Conservation (phyloP, 164 flowering plant genomes). For the Aristolochia contorta region DNA sequence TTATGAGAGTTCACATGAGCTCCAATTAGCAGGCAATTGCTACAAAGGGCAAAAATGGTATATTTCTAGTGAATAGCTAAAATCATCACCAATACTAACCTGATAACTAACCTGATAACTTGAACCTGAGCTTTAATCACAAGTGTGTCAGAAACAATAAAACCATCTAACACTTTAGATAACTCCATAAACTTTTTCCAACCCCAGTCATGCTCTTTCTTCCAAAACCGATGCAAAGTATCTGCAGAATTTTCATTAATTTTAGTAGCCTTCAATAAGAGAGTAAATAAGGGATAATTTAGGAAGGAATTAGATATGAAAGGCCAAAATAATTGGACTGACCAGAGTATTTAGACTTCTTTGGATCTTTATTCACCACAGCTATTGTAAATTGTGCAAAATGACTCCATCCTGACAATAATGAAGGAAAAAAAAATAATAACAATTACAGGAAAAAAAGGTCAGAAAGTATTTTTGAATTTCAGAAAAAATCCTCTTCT, state of each 20-base stretch:
- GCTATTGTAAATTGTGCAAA: slow-evolving; percentile 97
- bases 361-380: slow-evolving; percentile 93
- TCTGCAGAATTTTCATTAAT: slow-evolving; percentile 31
- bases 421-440: slow-evolving; percentile 2
- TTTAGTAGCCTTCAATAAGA: slow-evolving; percentile 1
- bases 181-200: slow-evolving; percentile 99
- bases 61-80: too few species aligned
- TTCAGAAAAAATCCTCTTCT: slow-evolving; percentile 1
- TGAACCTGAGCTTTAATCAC: slow-evolving; percentile 96
- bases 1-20: too few species aligned
- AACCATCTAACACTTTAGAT: slow-evolving; percentile 80
- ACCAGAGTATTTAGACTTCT: slow-evolving; percentile 95
- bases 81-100: slow-evolving; percentile 25
- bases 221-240: slow-evolving; percentile 87
- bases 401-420: slow-evolving; percentile 84
- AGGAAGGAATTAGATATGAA: background rate
- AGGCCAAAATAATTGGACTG: slow-evolving; percentile 6
- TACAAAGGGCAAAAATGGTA: too few species aligned
- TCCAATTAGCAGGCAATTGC: too few species aligned
- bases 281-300: background rate
- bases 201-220: slow-evolving; percentile 99
- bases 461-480: background rate
- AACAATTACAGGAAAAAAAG: background rate
- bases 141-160: slow-evolving; percentile 77
- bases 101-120: slow-evolving; percentile 75